phyloP scores from a whole-genome alignment of 163 green algal species.

The Scenedesmus sp. region DNA sequence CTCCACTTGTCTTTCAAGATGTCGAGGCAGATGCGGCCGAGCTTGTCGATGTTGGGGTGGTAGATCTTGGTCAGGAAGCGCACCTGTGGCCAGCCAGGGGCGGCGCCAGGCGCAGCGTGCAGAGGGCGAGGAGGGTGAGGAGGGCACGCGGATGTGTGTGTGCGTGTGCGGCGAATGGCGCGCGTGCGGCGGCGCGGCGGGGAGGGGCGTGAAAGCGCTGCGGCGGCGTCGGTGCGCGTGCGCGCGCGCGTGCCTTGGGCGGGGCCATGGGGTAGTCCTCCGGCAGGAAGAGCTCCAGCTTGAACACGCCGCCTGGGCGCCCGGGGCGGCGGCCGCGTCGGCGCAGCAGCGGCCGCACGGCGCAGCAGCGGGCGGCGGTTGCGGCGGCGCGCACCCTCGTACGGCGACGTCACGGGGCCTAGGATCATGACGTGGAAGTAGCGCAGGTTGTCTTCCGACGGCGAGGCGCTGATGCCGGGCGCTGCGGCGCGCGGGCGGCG shows the following conservation, averaged over 20 bases:
- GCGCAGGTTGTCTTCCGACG: constrained; percentile 96
- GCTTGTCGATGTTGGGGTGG: constrained; percentile 99
- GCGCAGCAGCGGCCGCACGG: neutral
- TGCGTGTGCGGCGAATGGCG: too few relatives aligned
- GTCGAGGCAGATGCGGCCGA: constrained; percentile 98
- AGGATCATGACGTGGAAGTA: constrained; percentile 99
- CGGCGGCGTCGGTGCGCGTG: too few relatives aligned
- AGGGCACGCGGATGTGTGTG: too few relatives aligned
- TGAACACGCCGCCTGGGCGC: constrained; percentile 88
- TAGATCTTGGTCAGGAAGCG: constrained; percentile 99
- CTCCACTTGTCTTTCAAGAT: constrained; percentile 99
- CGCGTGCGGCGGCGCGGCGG: too few relatives aligned
- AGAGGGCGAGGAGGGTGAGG: too few relatives aligned
- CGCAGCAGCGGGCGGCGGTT: neutral
- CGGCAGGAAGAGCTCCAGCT: constrained; percentile 98
- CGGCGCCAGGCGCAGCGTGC: too few relatives aligned
- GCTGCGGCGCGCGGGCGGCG: too few relatives aligned
- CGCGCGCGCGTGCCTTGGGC: constrained; percentile 93
- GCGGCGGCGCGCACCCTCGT: constrained; percentile 81
- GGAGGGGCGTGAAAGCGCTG: too few relatives aligned
- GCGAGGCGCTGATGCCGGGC: constrained; percentile 94
- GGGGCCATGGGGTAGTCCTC: constrained; percentile 99
- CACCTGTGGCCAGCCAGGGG: too few relatives aligned
- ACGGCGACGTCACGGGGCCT: constrained; percentile 90
- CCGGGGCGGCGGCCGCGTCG: neutral